Conservation (phyloP, 2,329 filamentous ascomycete species). For the Aspergillus neotritici region DNA sequence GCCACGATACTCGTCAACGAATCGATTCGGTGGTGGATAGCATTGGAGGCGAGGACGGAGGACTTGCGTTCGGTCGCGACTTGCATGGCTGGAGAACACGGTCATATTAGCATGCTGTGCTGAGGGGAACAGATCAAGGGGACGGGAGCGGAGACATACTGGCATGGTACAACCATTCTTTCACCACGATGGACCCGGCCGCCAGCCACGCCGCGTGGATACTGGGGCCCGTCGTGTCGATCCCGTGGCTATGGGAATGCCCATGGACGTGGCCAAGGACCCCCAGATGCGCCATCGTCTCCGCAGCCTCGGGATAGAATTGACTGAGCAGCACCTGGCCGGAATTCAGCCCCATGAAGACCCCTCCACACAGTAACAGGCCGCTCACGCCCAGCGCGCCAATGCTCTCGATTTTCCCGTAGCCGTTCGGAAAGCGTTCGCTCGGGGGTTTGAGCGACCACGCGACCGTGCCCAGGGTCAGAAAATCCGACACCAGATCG, state of each 20-base stretch:
- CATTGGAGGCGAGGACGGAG: conserved; percentile 91
- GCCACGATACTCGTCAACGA: conserved; percentile 93
- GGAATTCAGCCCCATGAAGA: conserved; percentile 85
- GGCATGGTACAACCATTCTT: conserved; percentile 95
- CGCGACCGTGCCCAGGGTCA: conserved; percentile 89
- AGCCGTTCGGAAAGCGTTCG: conserved; percentile 78
- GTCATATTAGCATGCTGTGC: background rate
- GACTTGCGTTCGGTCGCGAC: conserved; percentile 90
- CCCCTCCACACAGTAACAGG: conserved; percentile 78
- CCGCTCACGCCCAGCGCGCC: conserved; percentile 89
- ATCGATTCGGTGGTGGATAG: conserved; percentile 92
- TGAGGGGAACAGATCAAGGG: too few relatives aligned
- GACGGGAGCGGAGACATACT: conserved; percentile 59
- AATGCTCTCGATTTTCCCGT: conserved; percentile 95
- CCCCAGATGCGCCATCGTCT: conserved; percentile 39
- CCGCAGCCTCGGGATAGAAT: conserved; percentile 62
- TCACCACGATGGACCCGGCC: conserved; percentile 79
- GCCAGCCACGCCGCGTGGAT: conserved; percentile 95
- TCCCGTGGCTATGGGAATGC: conserved; percentile 53
- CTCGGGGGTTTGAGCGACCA: conserved; percentile 85
- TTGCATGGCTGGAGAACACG: conserved; percentile 69
- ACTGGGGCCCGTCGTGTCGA: conserved; percentile 61
- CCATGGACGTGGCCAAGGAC: conserved; percentile 53
- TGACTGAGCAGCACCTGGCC: conserved; percentile 64
- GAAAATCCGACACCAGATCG: conserved; percentile 88